Evolutionary conservation across 2,329 filamentous ascomycete species (phyloP), one percentile per base, ranked within the genome.

Genomic region (Diplodia mutila): DNA sequence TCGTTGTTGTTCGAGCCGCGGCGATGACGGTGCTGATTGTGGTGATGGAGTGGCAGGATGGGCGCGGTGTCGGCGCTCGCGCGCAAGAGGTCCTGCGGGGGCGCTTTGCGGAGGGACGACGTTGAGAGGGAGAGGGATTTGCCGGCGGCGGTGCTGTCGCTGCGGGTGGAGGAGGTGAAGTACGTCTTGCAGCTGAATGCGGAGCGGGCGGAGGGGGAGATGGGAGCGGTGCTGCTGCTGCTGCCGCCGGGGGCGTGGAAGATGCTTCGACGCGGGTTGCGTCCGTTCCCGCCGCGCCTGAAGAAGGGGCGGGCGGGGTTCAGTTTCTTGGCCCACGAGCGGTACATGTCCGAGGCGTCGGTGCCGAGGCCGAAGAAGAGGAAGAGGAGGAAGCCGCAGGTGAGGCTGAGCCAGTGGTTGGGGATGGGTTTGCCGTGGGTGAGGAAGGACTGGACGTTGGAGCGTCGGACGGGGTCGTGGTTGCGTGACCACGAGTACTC

Each of bases 321-420:
- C 29, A 84, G 59, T n/a, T 74, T 75, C 27, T 79, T 69, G 53
- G 85, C 72, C 67, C 81, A 79, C 4, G 76, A 75, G 64, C 79
- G 80, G 73, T 89, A 90, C 76, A 86, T 84, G 27, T 80, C 78
- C 4, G 80, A 78, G 0, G 88, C 88, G 72, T 91, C 89, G 29
- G 79, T 80, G 34, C 89, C 89, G 18, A 88, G 84, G 9, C 89
- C 89, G 70, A 90, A 90, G 72, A 89, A 85, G n/a, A 85, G 64
- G 73, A 91, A 91, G 14, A 87, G 77, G 29, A 88, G 68, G 68
- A 85, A 82, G 0, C 85, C 86, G 3, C 83, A 79, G 0, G 73
- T 81, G 11, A 90, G 78, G 55, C 85, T 83, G 23, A 85, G 80
- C 86, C 87, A 91, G 34, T 85, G 83, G 72, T 89, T 85, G 68